A percentile compares a stretch with the other conserved stretches of the same genome.
phyloP scores from a whole-genome alignment of 768 basidiomycete species.

The Pisolithus tinctorius region DNA sequence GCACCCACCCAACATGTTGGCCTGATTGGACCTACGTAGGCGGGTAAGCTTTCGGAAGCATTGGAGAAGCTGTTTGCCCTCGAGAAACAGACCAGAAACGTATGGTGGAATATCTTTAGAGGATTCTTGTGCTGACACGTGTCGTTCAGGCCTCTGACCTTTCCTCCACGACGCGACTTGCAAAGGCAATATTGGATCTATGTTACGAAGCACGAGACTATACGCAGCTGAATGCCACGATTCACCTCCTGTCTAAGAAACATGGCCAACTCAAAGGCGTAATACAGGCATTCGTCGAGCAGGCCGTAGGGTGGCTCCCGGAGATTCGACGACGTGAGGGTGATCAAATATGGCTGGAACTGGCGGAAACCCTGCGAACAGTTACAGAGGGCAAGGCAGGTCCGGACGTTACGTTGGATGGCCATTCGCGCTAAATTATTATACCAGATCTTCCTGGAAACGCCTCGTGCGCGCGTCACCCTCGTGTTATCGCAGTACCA shows the following conservation, averaged over 20 bases:
- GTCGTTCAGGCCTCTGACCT: conserved; percentile 81
- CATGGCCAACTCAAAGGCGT: conserved; percentile 94
- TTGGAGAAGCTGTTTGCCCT: conserved; percentile 83
- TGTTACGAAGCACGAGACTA: conserved; percentile 69
- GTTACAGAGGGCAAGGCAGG: conserved; percentile 96
- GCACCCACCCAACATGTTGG: neutral
- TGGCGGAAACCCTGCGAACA: conserved; percentile 81
- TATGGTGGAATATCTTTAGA: conserved; percentile 27
- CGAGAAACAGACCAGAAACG: conserved; percentile 97
- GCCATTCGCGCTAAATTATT: conserved; percentile 1
- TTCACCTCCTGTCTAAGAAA: conserved; percentile 79
- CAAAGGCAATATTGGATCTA: conserved; percentile 64
- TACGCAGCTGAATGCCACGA: conserved; percentile 60
- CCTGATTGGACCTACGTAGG: conserved; percentile 36
- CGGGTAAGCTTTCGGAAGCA: conserved; percentile 76
- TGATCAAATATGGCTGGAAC: conserved; percentile 71
- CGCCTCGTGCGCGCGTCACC: conserved; percentile 91
- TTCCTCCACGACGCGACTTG: conserved; percentile 82
- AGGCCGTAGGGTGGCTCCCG: conserved; percentile 73
- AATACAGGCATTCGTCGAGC: conserved; percentile 88
- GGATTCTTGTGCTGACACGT: neutral
- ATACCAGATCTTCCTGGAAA: conserved; percentile 88
- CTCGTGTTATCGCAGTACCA: conserved; percentile 80
- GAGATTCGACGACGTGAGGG: conserved; percentile 66
- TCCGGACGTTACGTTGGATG: neutral